phyloP scores from a whole-genome alignment of 208 protist genomes.

The Angomonas deanei region DNA sequence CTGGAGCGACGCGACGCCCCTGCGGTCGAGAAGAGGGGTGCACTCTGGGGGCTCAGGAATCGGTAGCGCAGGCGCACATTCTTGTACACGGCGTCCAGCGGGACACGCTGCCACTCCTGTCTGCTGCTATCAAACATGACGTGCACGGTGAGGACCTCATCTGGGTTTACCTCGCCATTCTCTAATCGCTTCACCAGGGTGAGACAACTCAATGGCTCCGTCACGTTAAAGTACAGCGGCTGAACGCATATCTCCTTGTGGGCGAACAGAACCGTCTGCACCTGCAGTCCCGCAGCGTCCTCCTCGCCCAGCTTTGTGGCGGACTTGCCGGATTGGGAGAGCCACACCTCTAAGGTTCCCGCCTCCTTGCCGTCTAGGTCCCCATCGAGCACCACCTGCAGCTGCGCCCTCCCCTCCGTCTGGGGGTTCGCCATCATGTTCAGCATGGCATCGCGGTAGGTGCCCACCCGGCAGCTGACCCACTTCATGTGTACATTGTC shows the following conservation, averaged over 20 bases:
- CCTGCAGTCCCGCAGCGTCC: neutral
- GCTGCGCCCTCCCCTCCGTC: slow-evolving; percentile 5
- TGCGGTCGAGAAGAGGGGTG: neutral
- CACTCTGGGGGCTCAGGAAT: neutral
- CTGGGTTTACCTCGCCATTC: neutral
- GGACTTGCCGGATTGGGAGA: neutral
- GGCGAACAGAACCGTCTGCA: neutral
- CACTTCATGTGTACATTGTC: slow-evolving; percentile 24
- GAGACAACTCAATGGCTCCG: slow-evolving; percentile 4
- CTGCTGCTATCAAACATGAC: neutral
- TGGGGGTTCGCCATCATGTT: slow-evolving; percentile 28
- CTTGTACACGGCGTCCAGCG: neutral
- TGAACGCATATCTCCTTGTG: neutral
- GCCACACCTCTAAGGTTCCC: neutral
- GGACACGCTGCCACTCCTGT: neutral
- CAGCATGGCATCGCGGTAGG: slow-evolving; percentile 42
- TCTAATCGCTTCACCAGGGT: neutral
- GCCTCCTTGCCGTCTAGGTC: neutral
- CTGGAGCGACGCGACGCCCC: neutral
- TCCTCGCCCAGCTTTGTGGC: too few species aligned
- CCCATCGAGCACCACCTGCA: slow-evolving; percentile 24
- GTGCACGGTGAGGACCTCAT: neutral
- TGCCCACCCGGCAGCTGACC: slow-evolving; percentile 28
- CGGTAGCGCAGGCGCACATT: slow-evolving; percentile 6
- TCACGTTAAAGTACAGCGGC: neutral